These are phyloP conservation scores for Turnera subulata DNA, from an alignment of 345 rosid species.

Conservation along the genomic window DNA sequence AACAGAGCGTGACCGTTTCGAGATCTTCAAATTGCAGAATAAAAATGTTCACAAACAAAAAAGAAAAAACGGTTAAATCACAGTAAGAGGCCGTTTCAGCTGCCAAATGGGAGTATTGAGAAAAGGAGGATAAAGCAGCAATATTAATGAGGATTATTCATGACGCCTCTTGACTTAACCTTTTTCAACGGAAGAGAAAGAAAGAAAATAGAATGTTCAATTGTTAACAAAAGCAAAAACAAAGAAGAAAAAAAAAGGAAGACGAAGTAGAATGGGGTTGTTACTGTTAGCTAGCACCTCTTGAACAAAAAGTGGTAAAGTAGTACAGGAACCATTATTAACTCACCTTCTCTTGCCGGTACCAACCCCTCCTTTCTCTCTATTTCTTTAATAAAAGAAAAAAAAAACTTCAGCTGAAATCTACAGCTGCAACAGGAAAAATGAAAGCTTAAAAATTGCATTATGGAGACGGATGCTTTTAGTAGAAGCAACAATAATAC, in stretches of 20 bases:
- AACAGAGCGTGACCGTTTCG: constrained; percentile 3
- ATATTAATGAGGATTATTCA: constrained; percentile 31
- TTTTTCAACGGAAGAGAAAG: constrained; percentile 31
- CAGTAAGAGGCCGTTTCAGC: constrained; percentile 19
- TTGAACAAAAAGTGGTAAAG: too few species aligned
- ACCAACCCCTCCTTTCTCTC: neutral
- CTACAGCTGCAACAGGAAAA: constrained; percentile 5
- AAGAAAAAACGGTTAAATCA: too few species aligned
- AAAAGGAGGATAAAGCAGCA: neutral
- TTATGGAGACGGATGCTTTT: neutral
- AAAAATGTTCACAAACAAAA: too few species aligned
- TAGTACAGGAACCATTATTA: neutral
- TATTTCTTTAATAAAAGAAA: neutral
- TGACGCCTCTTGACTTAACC: constrained; percentile 34
- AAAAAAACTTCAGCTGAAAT: neutral
- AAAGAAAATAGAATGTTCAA: constrained; percentile 5
- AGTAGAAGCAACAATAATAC: neutral
- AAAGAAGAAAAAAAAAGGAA: constrained; percentile 7
- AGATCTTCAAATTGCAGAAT: constrained; percentile 20
- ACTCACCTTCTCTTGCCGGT: constrained; percentile 5
- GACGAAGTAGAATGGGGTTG: too few species aligned
- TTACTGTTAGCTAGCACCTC: too few species aligned
- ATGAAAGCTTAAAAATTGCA: neutral
- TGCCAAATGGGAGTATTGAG: constrained; percentile 25
- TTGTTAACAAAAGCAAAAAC: constrained; percentile 17